These are phyloP conservation scores for Colletotrichum euphorbiae DNA, from an alignment of 2,329 filamentous ascomycete genomes.

Conservation along the genomic window DNA sequence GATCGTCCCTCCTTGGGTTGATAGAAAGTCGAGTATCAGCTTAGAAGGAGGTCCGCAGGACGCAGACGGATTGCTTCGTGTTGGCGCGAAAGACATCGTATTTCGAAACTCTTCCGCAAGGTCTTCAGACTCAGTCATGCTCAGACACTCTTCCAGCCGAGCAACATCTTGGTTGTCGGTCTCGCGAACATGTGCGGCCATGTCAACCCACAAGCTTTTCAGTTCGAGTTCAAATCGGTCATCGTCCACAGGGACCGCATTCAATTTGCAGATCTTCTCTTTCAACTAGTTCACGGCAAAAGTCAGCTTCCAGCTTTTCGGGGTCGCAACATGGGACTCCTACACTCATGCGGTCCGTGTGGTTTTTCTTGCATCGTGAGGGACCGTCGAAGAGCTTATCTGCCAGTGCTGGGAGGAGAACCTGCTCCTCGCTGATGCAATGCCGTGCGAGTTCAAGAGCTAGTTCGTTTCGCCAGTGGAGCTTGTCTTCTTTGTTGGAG, in stretches of 20 bases:
- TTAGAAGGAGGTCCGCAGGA: constrained; percentile 23
- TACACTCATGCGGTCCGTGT: constrained; percentile 22
- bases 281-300: constrained; percentile 18
- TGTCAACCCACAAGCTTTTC: constrained; percentile 18
- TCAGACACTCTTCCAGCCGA: constrained; percentile 30
- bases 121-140: constrained; percentile 27
- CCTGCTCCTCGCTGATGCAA: constrained; percentile 32
- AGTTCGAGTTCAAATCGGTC: constrained; percentile 22
- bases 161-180: constrained; percentile 31
- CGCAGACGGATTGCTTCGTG: constrained; percentile 23
- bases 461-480: constrained; percentile 30
- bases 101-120: constrained; percentile 21
- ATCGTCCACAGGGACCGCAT: constrained; percentile 15
- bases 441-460: constrained; percentile 36
- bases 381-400: constrained; percentile 22
- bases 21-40: constrained; percentile 30
- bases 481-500: constrained; percentile 10
- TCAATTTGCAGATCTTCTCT: constrained; percentile 29
- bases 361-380: constrained; percentile 23
- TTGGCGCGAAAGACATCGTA: constrained; percentile 28
- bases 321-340: neutral
- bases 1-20: constrained; percentile 13
- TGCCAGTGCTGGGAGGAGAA: constrained; percentile 23
- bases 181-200: constrained; percentile 31
- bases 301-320: neutral